Evolutionary conservation across 2,329 filamentous ascomycete species (phyloP), one percentile per base, ranked within the genome.

Genomic region (Ustilaginoidea virens): DNA sequence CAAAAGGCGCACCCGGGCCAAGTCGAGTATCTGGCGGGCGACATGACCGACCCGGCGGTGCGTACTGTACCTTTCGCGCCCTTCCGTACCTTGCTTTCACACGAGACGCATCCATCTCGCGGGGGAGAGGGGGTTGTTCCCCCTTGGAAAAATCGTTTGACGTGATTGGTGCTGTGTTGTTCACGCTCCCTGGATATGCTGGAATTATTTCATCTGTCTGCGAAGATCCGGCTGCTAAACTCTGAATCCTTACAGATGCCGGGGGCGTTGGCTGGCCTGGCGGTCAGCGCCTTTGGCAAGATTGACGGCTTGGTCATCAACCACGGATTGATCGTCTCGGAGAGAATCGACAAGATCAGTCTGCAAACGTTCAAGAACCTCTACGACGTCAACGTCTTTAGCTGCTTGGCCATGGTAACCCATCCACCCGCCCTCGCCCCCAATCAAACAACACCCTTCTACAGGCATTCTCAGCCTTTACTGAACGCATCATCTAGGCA

Each of bases 321-420:
- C 51, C 90, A 98, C 48, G 86, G 85, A 13, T 62, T 74, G 1
- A 56, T 98, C 25, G 67, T 73, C n/a, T 80, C 83, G 1, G 74
- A 92, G 23, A 71, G 69, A 28, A 58, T 96, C 25, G 71, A 58
- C 4, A 69, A 87, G 31, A 63, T 66, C 11, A 67, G 69, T n/a
- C 46, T 73, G 0, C 72, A 79, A 21, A 75, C 80, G 35, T 94
- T 86, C 81, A 76, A 73, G 44, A 53, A 58, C 2, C 61, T 68
- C 7, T 94, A 83, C 52, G 76, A 92, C 41, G 61, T 83, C 36
- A 96, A 96, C 49, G 73, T 96, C 41, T 85, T 94, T 49, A 87
- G 82, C 39, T 73, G 73, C 17, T 59, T 94, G 25, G 74, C 73
- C 19, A 61, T 94, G 52, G 81, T 92, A 58, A 45, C 69, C 50